Evolutionary conservation across 2,329 filamentous ascomycete species (phyloP), one percentile per base, ranked within the genome.

Genomic region (Teratosphaeria viscida): DNA sequence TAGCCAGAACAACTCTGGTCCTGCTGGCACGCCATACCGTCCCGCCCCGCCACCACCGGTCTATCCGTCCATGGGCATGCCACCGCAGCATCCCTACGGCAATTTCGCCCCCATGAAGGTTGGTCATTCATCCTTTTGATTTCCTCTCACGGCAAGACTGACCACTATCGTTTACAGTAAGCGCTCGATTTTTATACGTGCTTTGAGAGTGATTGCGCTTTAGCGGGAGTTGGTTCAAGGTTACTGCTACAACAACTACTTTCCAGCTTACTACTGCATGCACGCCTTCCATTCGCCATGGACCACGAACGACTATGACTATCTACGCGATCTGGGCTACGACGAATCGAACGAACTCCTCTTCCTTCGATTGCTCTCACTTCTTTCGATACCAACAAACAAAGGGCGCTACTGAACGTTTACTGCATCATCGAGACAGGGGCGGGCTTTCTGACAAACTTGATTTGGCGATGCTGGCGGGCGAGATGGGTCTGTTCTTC

Each of bases 1-100:
- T 65, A 95, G 89, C 59, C 94, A 99, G 82, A 99, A 97, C 85
- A 99, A 99, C 82, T 97, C 92, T 63, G 94, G 94, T 60, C 86
- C 86, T 58, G 94, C 95, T 62, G 94, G 94, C 66, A 97, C 94
- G 67, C 94, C 94, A 61, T 97, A 99, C 79, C 89, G 94, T 65
- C 94, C 94, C 63, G 94, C 94, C 56, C 94, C 94, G 62, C 86
- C 87, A 52, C 87, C 86, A 67, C 86, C 86, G 43, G 85, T 88
- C 71, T 89, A 86, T 74, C 85, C 85, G 59, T 81, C 82, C 63
- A 84, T 85, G 78, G 61, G 59, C 66, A 85, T 86, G 80, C 81
- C 83, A 63, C 83, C 83, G 27, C 76, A 80, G 66, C 80, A 86
- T 73, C 82, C 82, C 60, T 86, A 85, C 71, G 81, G 80, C 70